These are phyloP conservation scores for Colletotrichum graminicola DNA, from an alignment of 2,329 filamentous ascomycete genomes.

Conservation along the genomic window DNA sequence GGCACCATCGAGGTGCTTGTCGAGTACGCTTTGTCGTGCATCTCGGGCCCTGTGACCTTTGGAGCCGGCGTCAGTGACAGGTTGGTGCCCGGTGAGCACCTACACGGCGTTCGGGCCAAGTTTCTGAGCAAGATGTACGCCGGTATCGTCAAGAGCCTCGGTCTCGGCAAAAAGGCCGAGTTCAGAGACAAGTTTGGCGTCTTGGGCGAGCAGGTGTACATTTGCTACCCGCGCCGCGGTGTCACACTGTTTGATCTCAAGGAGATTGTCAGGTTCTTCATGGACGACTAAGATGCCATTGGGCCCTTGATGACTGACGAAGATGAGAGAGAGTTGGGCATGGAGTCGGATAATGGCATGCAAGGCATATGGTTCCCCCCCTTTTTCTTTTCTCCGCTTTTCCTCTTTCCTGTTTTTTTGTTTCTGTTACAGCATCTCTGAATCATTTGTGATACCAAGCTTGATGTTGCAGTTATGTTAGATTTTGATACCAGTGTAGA, in stretches of 20 bases:
- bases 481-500: constrained; percentile 35
- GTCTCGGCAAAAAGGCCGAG: constrained; percentile 85
- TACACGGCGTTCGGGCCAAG: constrained; percentile 83
- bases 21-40: constrained; percentile 71
- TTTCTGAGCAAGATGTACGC: constrained; percentile 87
- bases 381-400: not conserved
- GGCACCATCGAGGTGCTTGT: constrained; percentile 90
- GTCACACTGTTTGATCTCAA: constrained; percentile 84
- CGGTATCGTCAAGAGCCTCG: constrained; percentile 83
- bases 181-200: constrained; percentile 94
- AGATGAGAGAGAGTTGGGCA: not conserved
- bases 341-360: not conserved
- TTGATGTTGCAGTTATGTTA: not conserved
- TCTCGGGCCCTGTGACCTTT: constrained; percentile 79
- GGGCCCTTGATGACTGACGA: not conserved
- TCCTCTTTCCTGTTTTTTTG: not conserved
- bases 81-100: constrained; percentile 83
- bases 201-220: constrained; percentile 85
- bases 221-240: constrained; percentile 89
- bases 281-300: constrained; percentile 65
- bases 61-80: constrained; percentile 83
- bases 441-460: constrained; percentile 19
- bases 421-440: not conserved
- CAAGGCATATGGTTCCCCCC: no score
- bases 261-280: constrained; percentile 92